phyloP scores from a whole-genome alignment of 129 eudicot species.

The Centella asiatica region DNA sequence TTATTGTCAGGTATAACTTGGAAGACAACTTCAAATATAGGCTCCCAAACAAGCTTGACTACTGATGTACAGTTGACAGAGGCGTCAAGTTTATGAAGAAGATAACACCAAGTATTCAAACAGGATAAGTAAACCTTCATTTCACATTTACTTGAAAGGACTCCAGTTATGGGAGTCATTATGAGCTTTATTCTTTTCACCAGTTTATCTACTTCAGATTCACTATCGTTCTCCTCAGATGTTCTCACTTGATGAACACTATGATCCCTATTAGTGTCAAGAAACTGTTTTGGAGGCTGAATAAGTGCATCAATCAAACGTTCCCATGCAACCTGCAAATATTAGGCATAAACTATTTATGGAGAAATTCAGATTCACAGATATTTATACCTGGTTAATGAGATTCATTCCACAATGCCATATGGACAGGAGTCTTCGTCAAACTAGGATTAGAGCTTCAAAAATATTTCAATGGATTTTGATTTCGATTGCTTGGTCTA shows the following conservation, averaged over 20 bases:
- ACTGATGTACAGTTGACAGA: slow-evolving; percentile 37
- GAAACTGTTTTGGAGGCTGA: slow-evolving; percentile 26
- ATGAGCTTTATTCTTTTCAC: slow-evolving; percentile 60
- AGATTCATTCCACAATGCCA: not conserved
- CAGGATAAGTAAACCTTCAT: slow-evolving; percentile 57
- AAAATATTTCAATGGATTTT: not conserved
- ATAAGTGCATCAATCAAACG: slow-evolving; percentile 70
- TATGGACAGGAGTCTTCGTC: not conserved
- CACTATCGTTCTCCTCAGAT: slow-evolving; percentile 17
- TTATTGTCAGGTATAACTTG: slow-evolving; percentile 36
- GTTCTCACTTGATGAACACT: slow-evolving; percentile 6
- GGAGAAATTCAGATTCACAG: not conserved
- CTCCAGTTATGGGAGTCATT: slow-evolving; percentile 75
- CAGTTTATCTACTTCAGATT: slow-evolving; percentile 30
- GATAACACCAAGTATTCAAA: slow-evolving; percentile 79
- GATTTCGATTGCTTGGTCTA: not conserved
- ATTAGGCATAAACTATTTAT: not conserved
- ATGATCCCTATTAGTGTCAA: slow-evolving; percentile 11
- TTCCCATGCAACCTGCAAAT: slow-evolving; percentile 83
- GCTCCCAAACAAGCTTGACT: slow-evolving; percentile 44
- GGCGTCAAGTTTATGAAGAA: slow-evolving; percentile 68
- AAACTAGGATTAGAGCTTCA: not conserved
- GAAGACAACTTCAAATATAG: slow-evolving; percentile 53
- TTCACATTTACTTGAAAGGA: slow-evolving; percentile 63
- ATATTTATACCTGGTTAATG: not conserved